Conservation (phyloP, 108 stramenopile genomes). For the Skeletonema menzelii region DNA sequence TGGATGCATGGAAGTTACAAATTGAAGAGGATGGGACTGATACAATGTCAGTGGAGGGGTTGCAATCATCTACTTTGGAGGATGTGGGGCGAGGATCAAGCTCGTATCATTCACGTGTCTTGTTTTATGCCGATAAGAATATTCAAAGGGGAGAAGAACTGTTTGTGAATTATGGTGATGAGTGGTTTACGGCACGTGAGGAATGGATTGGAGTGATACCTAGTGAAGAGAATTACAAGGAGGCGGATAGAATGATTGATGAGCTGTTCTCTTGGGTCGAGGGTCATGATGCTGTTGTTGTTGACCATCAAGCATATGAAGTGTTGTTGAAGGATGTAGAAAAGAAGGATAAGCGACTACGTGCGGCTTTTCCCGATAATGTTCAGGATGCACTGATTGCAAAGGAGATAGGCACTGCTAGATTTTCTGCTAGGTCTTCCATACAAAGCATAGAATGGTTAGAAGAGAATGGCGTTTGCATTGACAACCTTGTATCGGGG, state of each 20-base stretch:
- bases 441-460: conserved; percentile 48
- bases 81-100: conserved; percentile 64
- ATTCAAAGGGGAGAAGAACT: conserved; percentile 73
- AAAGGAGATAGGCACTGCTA: background rate
- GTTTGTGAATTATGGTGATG: conserved; percentile 67
- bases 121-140: conserved; percentile 14
- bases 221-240: conserved; percentile 30
- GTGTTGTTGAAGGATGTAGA: conserved; percentile 1
- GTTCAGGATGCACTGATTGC: conserved; percentile 9
- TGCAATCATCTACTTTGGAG: conserved; percentile 2
- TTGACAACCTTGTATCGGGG: conserved; percentile 49
- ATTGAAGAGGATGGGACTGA: conserved; percentile 16
- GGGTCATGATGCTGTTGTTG: background rate
- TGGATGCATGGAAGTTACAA: conserved; percentile 1
- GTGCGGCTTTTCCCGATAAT: conserved; percentile 27
- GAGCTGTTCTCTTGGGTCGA: conserved; percentile 4
- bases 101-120: conserved; percentile 42
- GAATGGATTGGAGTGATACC: conserved; percentile 40
- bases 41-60: background rate
- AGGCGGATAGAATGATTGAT: conserved; percentile 31
- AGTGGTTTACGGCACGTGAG: conserved; percentile 52
- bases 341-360: conserved; percentile 12
- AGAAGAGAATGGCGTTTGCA: conserved; percentile 52
- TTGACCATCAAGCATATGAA: conserved; percentile 3
- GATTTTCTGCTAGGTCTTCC: background rate